phyloP scores from a whole-genome alignment of 2,329 filamentous ascomycete species.

The Xylogone sp. region DNA sequence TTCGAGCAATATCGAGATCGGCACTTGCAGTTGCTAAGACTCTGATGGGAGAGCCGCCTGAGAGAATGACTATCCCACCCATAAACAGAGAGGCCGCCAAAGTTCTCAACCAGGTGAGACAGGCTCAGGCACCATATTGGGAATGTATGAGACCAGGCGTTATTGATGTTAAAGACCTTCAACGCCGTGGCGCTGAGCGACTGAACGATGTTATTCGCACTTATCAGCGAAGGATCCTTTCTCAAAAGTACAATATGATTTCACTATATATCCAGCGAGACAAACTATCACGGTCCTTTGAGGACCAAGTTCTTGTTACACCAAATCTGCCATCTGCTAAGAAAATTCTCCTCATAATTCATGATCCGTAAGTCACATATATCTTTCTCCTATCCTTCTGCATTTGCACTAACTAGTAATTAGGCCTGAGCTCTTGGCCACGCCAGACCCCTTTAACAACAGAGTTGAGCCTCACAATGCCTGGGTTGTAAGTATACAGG shows the following conservation, averaged over 20 bases:
- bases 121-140: constrained; percentile 71
- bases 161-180: constrained; percentile 49
- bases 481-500: constrained; percentile 66
- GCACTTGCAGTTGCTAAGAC: constrained; percentile 88
- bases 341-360: constrained; percentile 79
- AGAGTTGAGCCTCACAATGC: constrained; percentile 78
- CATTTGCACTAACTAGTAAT: constrained; percentile 13
- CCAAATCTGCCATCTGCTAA: constrained; percentile 61
- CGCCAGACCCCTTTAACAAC: constrained; percentile 67
- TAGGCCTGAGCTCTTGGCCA: constrained; percentile 67
- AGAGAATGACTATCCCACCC: constrained; percentile 50
- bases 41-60: constrained; percentile 90
- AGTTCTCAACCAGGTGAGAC: constrained; percentile 55
- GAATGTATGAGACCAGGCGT: constrained; percentile 75
- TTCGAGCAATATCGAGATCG: constrained; percentile 87
- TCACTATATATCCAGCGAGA: constrained; percentile 76
- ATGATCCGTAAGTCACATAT: constrained; percentile 68
- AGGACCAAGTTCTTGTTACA: constrained; percentile 83
- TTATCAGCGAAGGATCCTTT: constrained; percentile 70
- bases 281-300: constrained; percentile 69
- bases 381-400: constrained; percentile 3
- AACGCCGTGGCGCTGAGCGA: constrained; percentile 52
- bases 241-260: constrained; percentile 72
- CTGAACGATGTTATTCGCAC: constrained; percentile 77
- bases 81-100: constrained; percentile 55